A percentile compares a stretch with the other conserved stretches of the same genome.
Conservation (phyloP, 768 basidiomycete species). For the Favolaschia claudopus region DNA sequence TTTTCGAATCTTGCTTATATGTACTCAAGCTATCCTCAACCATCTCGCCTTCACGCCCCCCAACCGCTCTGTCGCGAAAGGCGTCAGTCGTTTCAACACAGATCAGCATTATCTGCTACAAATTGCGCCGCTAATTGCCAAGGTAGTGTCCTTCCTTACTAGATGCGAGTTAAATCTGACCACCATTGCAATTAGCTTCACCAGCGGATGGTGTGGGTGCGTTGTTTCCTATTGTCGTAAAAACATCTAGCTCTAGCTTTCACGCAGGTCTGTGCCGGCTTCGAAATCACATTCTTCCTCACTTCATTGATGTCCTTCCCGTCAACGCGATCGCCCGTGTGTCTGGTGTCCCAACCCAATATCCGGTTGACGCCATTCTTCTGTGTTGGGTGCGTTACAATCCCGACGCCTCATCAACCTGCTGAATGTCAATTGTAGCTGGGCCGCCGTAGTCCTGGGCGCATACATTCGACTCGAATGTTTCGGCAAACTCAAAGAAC, state of each 20-base stretch:
- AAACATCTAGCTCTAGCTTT: background rate
- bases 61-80: slow-evolving; percentile 53
- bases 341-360: slow-evolving; percentile 34
- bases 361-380: slow-evolving; percentile 42
- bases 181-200: slow-evolving; percentile 6
- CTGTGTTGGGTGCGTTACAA: slow-evolving; percentile 37
- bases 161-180: slow-evolving; percentile 21
- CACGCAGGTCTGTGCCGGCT: slow-evolving; percentile 39
- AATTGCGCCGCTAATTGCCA: slow-evolving; percentile 56
- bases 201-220: slow-evolving; percentile 9
- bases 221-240: slow-evolving; percentile 26
- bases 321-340: slow-evolving; percentile 41
- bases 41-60: slow-evolving; percentile 57
- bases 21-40: slow-evolving; percentile 50
- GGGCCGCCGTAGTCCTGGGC: slow-evolving; percentile 39
- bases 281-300: slow-evolving; percentile 43
- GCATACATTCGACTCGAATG: slow-evolving; percentile 52
- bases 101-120: slow-evolving; percentile 51
- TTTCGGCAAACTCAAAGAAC: slow-evolving; percentile 50
- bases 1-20: slow-evolving; percentile 47
- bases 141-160: slow-evolving; percentile 38
- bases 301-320: slow-evolving; percentile 31
- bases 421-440: background rate
- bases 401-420: background rate
- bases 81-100: slow-evolving; percentile 49